These are phyloP conservation scores for Metschnikowia reukaufii DNA, from an alignment of 805 yeast species.

Conservation along the genomic window DNA sequence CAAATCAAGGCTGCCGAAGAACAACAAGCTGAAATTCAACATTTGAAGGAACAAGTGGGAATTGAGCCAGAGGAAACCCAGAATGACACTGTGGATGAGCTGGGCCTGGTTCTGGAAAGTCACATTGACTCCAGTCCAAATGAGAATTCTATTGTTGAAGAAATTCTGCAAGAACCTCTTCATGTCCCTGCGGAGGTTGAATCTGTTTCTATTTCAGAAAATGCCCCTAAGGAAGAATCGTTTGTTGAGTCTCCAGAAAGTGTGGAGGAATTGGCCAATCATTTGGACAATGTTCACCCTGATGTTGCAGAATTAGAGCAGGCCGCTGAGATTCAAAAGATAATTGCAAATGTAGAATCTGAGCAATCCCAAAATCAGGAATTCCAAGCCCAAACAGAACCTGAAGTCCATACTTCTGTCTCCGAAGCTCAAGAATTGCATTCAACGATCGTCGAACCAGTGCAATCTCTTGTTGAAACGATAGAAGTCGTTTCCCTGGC, in stretches of 20 bases:
- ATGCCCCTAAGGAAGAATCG: not conserved
- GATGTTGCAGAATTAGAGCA: not conserved
- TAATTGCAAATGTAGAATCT: too few species aligned
- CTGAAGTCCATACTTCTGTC: not conserved
- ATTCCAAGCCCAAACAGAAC: not conserved
- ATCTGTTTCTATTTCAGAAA: not conserved
- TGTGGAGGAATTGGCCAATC: not conserved
- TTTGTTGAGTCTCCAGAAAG: not conserved
- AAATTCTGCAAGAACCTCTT: not conserved
- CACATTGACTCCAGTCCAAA: too few species aligned
- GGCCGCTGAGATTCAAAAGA: too few species aligned
- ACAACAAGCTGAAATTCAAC: too few species aligned
- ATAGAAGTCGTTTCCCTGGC: not conserved
- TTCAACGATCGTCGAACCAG: not conserved
- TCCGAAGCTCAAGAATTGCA: not conserved
- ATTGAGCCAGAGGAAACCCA: too few species aligned
- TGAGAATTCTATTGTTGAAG: not conserved
- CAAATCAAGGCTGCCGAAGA: too few species aligned
- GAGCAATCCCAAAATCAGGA: not conserved
- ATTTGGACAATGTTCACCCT: not conserved
- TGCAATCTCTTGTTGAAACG: not conserved
- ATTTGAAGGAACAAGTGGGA: not conserved
- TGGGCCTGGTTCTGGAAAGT: too few species aligned
- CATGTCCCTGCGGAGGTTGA: not conserved
- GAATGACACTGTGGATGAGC: too few species aligned